Evolutionary conservation across 345 rosid species (phyloP), one percentile per base, ranked within the genome.

Genomic region (Lepidium aucheri): DNA sequence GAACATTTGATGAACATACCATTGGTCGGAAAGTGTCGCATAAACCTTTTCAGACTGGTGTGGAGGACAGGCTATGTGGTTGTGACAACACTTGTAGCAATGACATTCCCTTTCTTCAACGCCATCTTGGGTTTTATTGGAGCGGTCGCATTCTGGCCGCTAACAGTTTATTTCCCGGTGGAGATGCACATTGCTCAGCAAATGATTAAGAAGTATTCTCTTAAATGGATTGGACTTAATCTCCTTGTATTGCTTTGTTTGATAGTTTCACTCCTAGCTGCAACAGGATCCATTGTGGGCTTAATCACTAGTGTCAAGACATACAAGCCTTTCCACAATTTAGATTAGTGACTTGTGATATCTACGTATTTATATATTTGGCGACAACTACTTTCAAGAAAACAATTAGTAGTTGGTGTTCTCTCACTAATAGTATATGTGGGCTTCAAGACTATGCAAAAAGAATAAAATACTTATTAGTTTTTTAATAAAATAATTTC

Each of bases 81-180:
- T 0, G 18, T 75, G 15, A 82, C 88, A 6, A 75, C 89, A 1
- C 43, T 86, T 9, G 0, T 85, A 5, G 97, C 97, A 26, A 88
- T 86, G 96, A 67, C 84, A 13, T 74, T 91, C 34, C 97, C 97
- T 0, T 88, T 91, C 83, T 91, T 91, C 89, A 91, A 85, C n/a
- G 86, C 79, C 35, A 78, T 88, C 64, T 51, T 88, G 26, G 96
- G 89, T 1, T 81, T 91, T 5, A 53, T 91, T 0, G 97, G 97
- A 10, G 91, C 93, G 0, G 73, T 67, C 2, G 74, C 89, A 0
- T 91, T 88, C 63, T 91, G 93, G 90, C 96, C 97, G 2, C 56
- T 90, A 41, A 83, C 97, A 0, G 95, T 90, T 7, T 86, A 84
- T 68, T 87, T 90, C 28, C 97, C 97, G 0, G 63, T 86, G 10